These are phyloP conservation scores for Colletotrichum tabaci DNA, from an alignment of 2,329 filamentous ascomycete genomes.

Conservation along the genomic window DNA sequence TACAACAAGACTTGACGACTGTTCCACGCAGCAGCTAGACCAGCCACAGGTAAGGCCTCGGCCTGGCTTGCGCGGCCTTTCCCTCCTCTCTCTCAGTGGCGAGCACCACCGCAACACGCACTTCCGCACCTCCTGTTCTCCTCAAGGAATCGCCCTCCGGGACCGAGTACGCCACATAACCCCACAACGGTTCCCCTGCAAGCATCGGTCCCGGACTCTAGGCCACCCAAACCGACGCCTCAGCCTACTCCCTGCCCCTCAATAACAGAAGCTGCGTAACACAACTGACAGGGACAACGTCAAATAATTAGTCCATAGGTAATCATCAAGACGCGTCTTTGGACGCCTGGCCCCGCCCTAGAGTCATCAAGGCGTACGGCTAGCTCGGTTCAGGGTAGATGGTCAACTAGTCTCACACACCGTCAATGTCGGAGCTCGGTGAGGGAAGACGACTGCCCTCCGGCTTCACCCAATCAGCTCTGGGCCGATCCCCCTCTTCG, in stretches of 20 bases:
- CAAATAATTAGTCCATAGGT: conserved; percentile 7
- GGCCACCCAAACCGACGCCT: conserved; percentile 14
- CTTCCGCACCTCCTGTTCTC: background rate
- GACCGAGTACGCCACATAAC: conserved; percentile 24
- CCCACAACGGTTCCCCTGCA: conserved; percentile 20
- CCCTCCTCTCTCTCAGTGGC: conserved; percentile 24
- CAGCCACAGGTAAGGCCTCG: conserved; percentile 25
- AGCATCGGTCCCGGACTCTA: conserved; percentile 27
- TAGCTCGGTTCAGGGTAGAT: conserved; percentile 23
- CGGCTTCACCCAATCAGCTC: conserved; percentile 34
- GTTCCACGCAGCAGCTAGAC: conserved; percentile 15
- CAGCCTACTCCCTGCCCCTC: conserved; percentile 3
- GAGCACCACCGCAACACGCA: conserved; percentile 23
- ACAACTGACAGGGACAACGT: conserved; percentile 12
- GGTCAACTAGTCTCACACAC: conserved; percentile 5
- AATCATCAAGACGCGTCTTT: conserved; percentile 22
- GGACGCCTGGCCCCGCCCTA: conserved; percentile 7
- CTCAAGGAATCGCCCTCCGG: conserved; percentile 20
- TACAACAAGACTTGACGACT: conserved; percentile 25
- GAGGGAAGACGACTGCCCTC: conserved; percentile 17
- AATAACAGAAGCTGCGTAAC: conserved; percentile 26
- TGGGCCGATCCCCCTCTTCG: conserved; percentile 25
- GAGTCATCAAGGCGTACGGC: conserved; percentile 8
- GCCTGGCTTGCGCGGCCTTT: conserved; percentile 33
- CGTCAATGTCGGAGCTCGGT: conserved; percentile 30